Evolutionary conservation across 805 yeast genomes (phyloP), one percentile per base, ranked within the genome.

Genomic region (Suhomyces prunicola): DNA sequence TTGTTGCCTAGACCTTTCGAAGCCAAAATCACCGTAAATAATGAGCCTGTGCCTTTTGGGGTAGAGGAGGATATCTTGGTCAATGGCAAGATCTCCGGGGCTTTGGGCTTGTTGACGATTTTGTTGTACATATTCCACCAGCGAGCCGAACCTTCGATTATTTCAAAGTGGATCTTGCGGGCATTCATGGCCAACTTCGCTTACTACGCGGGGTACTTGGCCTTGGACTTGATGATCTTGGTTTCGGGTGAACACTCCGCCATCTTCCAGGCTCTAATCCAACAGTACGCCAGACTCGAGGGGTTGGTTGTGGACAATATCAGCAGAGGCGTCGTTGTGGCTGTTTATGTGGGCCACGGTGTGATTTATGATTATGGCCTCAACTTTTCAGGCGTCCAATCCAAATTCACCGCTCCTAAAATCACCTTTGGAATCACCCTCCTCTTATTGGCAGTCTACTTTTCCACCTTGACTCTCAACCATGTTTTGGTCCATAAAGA

Each of bases 11-110:
- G 48, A 22, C 36, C 44, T 2, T 56, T 41, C 39, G 19, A 24
- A 2, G 52, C 46, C 15, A n/a, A 35, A 4, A 50, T 56, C n/a
- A 24, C 42, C 17, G 47, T 56, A 6, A 10, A 19, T 6, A 49
- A 53, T 22, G 58, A 55, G 46, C 29, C 47, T 4, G 40, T 44
- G 13, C 48, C 53, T 9, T 48, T 50, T 7, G 48, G 40, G 9
- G 24, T 50, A 10, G 46, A 47, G 29, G 44, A 27, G 10, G 46
- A 48, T 6, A 29, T 44, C 19, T 15, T 33, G 22, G 9, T 40
- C 13, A 49, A 50, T 46, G 39, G 39, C 10, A 51, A 44, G 47
- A 19, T 51, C n/a, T 31, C 50, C 12, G 48, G 33, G 2, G 41
- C n/a, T 5, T 44, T 49, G 19, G 52, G 49, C 23, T 42, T 42